Evolutionary conservation across 768 basidiomycete genomes (phyloP), one percentile per base, ranked within the genome.

Genomic region (Lepiota brunneoincarnata): DNA sequence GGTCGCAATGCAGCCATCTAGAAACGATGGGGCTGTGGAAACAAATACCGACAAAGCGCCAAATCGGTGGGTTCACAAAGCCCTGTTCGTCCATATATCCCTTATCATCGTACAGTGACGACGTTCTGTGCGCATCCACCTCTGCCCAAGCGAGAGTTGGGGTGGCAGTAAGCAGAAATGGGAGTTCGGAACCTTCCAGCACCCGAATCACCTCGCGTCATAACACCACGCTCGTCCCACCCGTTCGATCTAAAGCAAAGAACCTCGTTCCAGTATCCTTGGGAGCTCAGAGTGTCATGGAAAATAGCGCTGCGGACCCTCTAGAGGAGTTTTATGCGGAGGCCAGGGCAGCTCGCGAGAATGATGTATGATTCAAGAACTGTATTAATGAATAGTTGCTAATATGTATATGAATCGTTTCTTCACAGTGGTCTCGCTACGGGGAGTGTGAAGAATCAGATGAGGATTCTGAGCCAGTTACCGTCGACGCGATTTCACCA

Each of bases 301-400:
- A 48, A 10, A 9, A 7, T n/a, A 31, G 6, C 7, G 2, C 39
- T 12, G 57, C 67, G 24, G 87, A 90, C 62, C 86, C 88, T 0
- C 69, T 90, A 49, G 79, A 79, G 0, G 78, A 83, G 57, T 88
- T 86, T 61, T 89, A 89, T 60, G 74, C 69, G 2, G 68, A 75
- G 59, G 88, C 86, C 2, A 76, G 68, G 44, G 79, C 74, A 15
- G 77, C 81, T 51, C 59, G 54, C 42, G 56, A 54, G 6, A 48
- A 35, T 24, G 48, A 34, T 18, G 53, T 54, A 31, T 9, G 40
- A 48, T 38, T 54, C 38, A 20, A 18, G 15, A 28, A 15, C 4
- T 9, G 20, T 0, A 35, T 21, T 17, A 41, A 34, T 24, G 28
- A 24, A 18, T 40, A 12, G 34, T 36, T 9, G 23, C 10, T 24